These are phyloP conservation scores for Collybia sp. DNA, from an alignment of 768 basidiomycete species.

Conservation along the genomic window DNA sequence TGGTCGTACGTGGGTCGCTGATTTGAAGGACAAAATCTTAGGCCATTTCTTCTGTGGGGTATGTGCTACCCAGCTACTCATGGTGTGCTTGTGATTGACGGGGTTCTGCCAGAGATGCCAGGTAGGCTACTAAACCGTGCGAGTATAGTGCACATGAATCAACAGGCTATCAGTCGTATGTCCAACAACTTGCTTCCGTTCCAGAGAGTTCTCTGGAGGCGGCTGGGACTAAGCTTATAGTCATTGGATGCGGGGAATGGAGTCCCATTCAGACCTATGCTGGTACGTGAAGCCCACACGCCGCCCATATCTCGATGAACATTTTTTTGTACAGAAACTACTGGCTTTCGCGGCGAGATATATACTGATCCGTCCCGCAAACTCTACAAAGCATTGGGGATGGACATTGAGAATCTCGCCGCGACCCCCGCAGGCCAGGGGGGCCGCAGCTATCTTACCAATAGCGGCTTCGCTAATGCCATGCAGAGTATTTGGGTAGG, in stretches of 20 bases:
- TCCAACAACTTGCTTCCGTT: conserved; percentile 38
- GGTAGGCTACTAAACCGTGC: conserved; percentile 19
- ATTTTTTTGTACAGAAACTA: conserved; percentile 28
- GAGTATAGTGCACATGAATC: background rate
- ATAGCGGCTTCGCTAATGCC: conserved; percentile 21
- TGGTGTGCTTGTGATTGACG: background rate
- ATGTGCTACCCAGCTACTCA: conserved; percentile 14
- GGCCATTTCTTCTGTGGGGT: conserved; percentile 69
- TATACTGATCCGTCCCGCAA: conserved; percentile 63
- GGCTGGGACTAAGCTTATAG: conserved; percentile 35
- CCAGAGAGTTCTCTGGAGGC: conserved; percentile 32
- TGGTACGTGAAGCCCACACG: conserved; percentile 22
- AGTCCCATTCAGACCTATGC: conserved; percentile 43
- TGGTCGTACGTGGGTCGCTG: background rate
- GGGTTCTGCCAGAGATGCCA: conserved; percentile 41
- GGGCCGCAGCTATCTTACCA: conserved; percentile 41
- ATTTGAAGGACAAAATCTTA: conserved; percentile 12
- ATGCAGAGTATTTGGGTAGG: conserved; percentile 43
- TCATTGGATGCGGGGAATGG: conserved; percentile 63
- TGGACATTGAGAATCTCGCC: conserved; percentile 46
- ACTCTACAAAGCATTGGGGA: conserved; percentile 57
- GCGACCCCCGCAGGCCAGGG: conserved; percentile 38
- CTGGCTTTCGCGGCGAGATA: conserved; percentile 40
- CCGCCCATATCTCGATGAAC: background rate
- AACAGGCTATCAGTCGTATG: conserved; percentile 34